These are phyloP conservation scores for Cyathus striatus DNA, from an alignment of 768 basidiomycete genomes.

Conservation along the genomic window DNA sequence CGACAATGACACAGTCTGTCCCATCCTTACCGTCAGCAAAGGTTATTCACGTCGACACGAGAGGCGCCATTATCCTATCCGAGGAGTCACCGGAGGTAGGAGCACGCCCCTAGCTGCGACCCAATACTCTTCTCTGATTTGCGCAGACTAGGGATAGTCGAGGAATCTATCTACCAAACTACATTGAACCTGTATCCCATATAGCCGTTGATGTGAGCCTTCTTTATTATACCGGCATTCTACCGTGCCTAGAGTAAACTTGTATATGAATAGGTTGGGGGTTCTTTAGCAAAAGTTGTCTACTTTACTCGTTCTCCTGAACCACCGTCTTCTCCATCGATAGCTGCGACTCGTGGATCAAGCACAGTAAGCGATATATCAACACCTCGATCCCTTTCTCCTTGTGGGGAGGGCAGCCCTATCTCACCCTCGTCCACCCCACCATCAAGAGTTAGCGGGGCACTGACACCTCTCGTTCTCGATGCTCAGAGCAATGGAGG, in stretches of 20 bases:
- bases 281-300: constrained; percentile 95
- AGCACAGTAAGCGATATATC: constrained; percentile 41
- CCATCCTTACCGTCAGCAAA: constrained; percentile 76
- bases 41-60: constrained; percentile 91
- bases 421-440: constrained; percentile 24
- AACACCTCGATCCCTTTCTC: constrained; percentile 39
- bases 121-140: constrained; percentile 6
- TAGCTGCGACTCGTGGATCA: constrained; percentile 55
- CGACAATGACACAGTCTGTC: constrained; percentile 31
- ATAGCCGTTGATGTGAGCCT: constrained; percentile 94
- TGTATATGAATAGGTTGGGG: constrained; percentile 71
- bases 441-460: constrained; percentile 49
- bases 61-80: constrained; percentile 87
- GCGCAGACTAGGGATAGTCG: constrained; percentile 84
- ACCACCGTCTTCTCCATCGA: constrained; percentile 73
- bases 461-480: constrained; percentile 79
- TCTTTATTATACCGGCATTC: constrained; percentile 3
- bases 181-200: constrained; percentile 96
- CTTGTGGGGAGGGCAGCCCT: constrained; percentile 25
- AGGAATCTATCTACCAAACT: constrained; percentile 95
- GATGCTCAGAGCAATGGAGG: constrained; percentile 38
- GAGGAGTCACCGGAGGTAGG: constrained; percentile 97
- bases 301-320: constrained; percentile 96
- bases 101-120: constrained; percentile 17
- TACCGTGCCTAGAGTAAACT: constrained; percentile 7